phyloP scores from a whole-genome alignment of 345 rosid species.

The Raphanus sativus region DNA sequence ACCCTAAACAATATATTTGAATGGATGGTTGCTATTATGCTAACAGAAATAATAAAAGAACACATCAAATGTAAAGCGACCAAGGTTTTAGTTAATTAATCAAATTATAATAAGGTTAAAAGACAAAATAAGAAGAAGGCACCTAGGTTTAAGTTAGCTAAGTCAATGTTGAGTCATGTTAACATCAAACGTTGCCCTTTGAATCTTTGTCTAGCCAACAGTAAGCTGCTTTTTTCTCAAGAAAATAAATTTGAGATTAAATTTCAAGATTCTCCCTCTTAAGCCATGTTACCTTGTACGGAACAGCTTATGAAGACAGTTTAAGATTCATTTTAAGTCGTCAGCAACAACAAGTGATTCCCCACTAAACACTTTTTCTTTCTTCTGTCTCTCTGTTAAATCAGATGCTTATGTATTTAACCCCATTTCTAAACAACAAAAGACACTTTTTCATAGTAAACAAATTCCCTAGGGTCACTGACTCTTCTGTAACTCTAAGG shows the following conservation, averaged over 20 bases:
- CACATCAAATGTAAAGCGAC: slow-evolving; percentile 6
- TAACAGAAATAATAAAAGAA: background rate
- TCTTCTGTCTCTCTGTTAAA: slow-evolving; percentile 37
- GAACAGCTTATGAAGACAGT: slow-evolving; percentile 29
- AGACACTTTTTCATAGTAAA: slow-evolving; percentile 35
- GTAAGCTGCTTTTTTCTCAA: background rate
- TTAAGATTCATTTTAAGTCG: slow-evolving; percentile 28
- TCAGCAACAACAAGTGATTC: slow-evolving; percentile 38
- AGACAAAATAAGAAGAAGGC: background rate
- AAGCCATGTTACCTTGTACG: slow-evolving; percentile 32
- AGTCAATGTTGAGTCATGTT: slow-evolving; percentile 14
- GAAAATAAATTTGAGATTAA: background rate
- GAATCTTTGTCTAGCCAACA: slow-evolving; percentile 24
- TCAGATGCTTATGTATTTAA: slow-evolving; percentile 39
- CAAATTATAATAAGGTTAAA: slow-evolving; percentile 1
- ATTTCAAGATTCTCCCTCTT: slow-evolving; percentile 3
- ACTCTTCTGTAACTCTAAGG: slow-evolving; percentile 37
- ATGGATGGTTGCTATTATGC: background rate
- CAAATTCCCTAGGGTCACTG: slow-evolving; percentile 39
- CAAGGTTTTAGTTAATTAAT: slow-evolving; percentile 10
- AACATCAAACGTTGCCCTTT: slow-evolving; percentile 27
- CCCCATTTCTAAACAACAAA: slow-evolving; percentile 29
- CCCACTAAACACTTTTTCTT: slow-evolving; percentile 33
- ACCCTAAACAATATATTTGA: background rate
- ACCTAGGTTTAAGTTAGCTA: slow-evolving; percentile 22